A percentile compares a stretch with the other conserved stretches of the same genome.
Conservation (phyloP, 2,329 filamentous ascomycete genomes). For the Sclerotinia glacialis region DNA sequence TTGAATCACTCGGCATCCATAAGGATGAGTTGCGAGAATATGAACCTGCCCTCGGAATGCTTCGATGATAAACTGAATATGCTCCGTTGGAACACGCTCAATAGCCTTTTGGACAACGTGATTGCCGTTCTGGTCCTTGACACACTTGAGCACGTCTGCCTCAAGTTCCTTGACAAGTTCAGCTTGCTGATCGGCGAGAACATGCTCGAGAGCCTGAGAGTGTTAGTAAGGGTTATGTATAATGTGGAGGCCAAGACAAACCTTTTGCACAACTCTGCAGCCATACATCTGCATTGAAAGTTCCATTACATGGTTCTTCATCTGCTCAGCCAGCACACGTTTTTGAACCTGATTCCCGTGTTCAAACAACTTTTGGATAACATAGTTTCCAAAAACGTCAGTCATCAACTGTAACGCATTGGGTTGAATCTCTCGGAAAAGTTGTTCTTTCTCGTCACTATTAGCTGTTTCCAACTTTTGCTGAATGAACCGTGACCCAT, state of each 20-base stretch:
- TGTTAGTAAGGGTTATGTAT: conserved; percentile 25
- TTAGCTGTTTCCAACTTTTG: conserved; percentile 88
- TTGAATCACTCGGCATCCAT: conserved; percentile 91
- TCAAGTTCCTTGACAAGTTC: conserved; percentile 81
- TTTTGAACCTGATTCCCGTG: conserved; percentile 94
- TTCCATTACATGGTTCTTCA: conserved; percentile 79
- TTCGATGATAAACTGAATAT: conserved; percentile 82
- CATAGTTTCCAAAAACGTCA: conserved; percentile 97
- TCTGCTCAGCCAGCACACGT: conserved; percentile 76
- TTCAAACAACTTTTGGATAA: conserved; percentile 96
- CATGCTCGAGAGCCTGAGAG: conserved; percentile 76
- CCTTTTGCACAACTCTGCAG: conserved; percentile 94
- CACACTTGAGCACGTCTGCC: conserved; percentile 69
- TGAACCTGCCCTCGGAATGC: conserved; percentile 74
- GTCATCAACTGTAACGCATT: conserved; percentile 89
- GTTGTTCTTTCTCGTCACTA: conserved; percentile 89
- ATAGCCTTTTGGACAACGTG: conserved; percentile 96
- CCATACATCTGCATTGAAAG: conserved; percentile 88
- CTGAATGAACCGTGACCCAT: conserved; percentile 94
- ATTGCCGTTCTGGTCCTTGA: conserved; percentile 88
- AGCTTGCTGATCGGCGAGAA: conserved; percentile 88
- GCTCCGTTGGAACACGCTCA: conserved; percentile 70
- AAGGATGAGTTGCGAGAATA: conserved; percentile 72
- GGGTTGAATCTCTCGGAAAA: conserved; percentile 82
- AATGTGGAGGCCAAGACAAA: conserved; percentile 41